These are phyloP conservation scores for Metroxylon sagu DNA, from an alignment of 176 grass and related monocot genomes.

Conservation along the genomic window DNA sequence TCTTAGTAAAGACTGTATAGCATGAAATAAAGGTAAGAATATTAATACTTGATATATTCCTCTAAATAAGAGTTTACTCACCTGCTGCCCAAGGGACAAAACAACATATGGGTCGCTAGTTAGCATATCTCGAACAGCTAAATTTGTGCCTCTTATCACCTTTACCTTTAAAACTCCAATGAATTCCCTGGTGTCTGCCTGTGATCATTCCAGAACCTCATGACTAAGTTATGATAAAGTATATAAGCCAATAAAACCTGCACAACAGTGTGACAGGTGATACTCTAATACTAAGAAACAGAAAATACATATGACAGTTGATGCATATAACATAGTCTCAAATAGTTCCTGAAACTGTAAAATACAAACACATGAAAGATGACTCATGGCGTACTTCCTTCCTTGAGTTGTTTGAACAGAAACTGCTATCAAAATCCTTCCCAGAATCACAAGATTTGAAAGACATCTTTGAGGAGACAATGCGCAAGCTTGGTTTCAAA, in stretches of 20 bases:
- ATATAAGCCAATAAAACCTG: too few relatives aligned
- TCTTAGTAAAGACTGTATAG: too few relatives aligned
- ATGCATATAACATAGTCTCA: too few relatives aligned
- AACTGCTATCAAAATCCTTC: conserved; percentile 34
- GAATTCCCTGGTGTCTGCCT: conserved; percentile 80
- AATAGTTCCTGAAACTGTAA: too few relatives aligned
- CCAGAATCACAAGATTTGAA: conserved; percentile 61
- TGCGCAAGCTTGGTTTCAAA: conserved; percentile 97
- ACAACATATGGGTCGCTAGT: conserved; percentile 97
- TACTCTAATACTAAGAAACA: too few relatives aligned
- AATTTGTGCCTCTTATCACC: conserved; percentile 67
- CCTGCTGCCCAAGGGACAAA: conserved; percentile 66
- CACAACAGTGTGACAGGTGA: too few relatives aligned
- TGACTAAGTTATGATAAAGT: too few relatives aligned
- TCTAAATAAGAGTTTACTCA: conserved; percentile 12
- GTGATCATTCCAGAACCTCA: conserved; percentile 23
- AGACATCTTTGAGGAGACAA: conserved; percentile 61
- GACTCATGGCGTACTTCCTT: conserved; percentile 41
- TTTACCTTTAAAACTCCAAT: conserved; percentile 73
- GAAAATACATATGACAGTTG: too few relatives aligned
- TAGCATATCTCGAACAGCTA: conserved; percentile 87
- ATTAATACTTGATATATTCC: too few relatives aligned
- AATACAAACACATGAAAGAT: too few relatives aligned
- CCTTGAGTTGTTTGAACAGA: conserved; percentile 39
- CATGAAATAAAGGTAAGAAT: too few relatives aligned